phyloP scores from a whole-genome alignment of 352 stramenopile species.

The Saprolegnia parasitica region DNA sequence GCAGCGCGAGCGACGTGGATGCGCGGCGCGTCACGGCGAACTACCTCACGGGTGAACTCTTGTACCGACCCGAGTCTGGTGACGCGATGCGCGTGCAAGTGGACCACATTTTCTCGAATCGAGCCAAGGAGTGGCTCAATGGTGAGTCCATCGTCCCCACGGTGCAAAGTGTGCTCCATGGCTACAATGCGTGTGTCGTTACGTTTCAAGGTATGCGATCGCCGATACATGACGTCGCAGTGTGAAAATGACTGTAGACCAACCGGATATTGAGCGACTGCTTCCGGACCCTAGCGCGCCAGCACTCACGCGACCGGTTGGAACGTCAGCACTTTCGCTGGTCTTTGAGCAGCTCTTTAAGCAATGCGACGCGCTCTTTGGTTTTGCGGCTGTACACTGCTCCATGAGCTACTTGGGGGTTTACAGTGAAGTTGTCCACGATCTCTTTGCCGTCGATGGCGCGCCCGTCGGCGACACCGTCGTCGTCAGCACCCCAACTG shows the following conservation, averaged over 20 bases:
- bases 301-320: not conserved
- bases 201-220: slow-evolving; percentile 44
- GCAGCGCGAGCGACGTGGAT: not conserved
- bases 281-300: slow-evolving; percentile 1
- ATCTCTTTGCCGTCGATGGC: slow-evolving; percentile 80
- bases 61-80: slow-evolving; percentile 37
- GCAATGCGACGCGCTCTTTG: slow-evolving; percentile 12
- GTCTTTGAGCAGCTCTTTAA: slow-evolving; percentile 21
- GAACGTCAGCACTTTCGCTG: not conserved
- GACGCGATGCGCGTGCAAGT: slow-evolving; percentile 46
- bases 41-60: slow-evolving; percentile 50
- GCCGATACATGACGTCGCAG: not conserved
- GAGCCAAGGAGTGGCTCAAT: slow-evolving; percentile 50
- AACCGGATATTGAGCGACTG: slow-evolving; percentile 10
- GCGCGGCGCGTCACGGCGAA: slow-evolving; percentile 33
- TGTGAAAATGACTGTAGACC: not conserved
- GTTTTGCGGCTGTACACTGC: slow-evolving; percentile 35
- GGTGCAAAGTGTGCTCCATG: slow-evolving; percentile 61
- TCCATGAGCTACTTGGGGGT: slow-evolving; percentile 88
- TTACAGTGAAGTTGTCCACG: slow-evolving; percentile 92
- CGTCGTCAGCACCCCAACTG: slow-evolving; percentile 37
- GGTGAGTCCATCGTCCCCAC: slow-evolving; percentile 56
- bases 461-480: not conserved
- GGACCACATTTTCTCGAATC: slow-evolving; percentile 61
- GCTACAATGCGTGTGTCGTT: slow-evolving; percentile 59